Base-by-base conservation (phyloP, 2,329 filamentous ascomycete genomes). In the Curvularia spicifera region DNA sequence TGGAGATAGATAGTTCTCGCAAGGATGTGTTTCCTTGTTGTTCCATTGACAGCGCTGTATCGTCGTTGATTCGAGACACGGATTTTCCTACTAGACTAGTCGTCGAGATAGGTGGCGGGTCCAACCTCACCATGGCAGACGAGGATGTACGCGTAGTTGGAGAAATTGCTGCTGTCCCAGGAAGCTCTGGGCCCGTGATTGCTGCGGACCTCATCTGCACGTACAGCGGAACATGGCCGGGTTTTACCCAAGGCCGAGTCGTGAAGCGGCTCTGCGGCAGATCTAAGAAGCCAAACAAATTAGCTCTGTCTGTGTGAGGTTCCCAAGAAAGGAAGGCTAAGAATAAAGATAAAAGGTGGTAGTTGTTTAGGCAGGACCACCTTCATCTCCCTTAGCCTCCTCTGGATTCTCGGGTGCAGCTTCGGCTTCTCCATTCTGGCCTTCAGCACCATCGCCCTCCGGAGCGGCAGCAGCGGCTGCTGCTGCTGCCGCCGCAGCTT, bases 381-480 rank as follows among this genome's bases (percentile, higher is more conserved):
- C 71, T 73, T 75, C 74, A 68, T 68, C 72, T 49, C 71, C 73
- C 59, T 72, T 72, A 39, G 65, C 66, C 43, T 75, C 72, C 33
- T 69, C 68, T 51, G 64, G 29, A 15, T 64, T 55, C 28, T 68
- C 65, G n/a, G 61, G 65, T 12, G 58, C 53, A 9, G 64, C 51
- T n/a, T 57, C 58, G 5, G 48, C 20, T 20, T 68, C 67, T 24
- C 65, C 66, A 44, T 79, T 53, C 24, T 67, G 60, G 45, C 69
- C 71, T 42, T 65, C 66, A 15, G 60, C 64, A 18, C 59, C 65
- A 31, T 69, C 66, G 15, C 69, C 69, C n/a, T 67, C 66, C 6
- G 62, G 57, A 4, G 62, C 55, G 18, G 55, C 58, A 0, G 62
- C 55, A 6, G 55, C 58, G 3, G 63, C 53, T 0, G 53, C 57